Base-by-base conservation (phyloP, 441 rosid genomes). In the Aquilaria agallochum region DNA sequence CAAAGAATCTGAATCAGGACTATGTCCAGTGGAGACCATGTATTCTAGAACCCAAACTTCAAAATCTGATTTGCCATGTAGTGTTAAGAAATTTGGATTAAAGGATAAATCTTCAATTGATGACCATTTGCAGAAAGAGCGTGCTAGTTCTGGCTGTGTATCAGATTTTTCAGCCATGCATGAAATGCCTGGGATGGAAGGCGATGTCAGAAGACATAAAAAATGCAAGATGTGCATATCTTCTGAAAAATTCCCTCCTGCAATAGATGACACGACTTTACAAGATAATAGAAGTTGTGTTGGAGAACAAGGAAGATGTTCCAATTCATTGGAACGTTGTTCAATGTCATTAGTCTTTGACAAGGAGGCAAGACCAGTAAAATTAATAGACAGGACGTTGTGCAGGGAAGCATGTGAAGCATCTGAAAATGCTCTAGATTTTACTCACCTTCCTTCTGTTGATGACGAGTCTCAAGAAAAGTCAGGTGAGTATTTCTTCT, bases 321-420 rank as follows among this genome's bases (percentile, higher is more conserved):
- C 62, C 60, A 66, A 44, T 62, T 56, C 69, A 50, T 56, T 57
- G 45, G 9, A 40, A 40, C 9, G 45, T 53, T 31, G 50, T 57
- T 60, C 66, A 34, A 44, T 7, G 31, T 67, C 74, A 42, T 5
- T 53, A 59, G 53, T 55, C 62, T 59, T 66, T 56, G 72, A 62
- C 50, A 64, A 58, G 60, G 61, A 67, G 62, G 74, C 57, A 60
- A 82, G 67, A 58, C 59, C 76, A 9, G 61, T 52, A 58, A 64
- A 59, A 58, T 59, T 83, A 60, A 61, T 76, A 71, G 78, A 75
- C 77, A 59, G 80, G 78, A 79, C 87, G 55, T 69, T 84, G 63
- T 64, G 68, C 66, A 84, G 75, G 78, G 84, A 84, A 72, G 83
- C 82, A 10, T 88, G 86, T 72, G 75, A 62, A 71, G 61, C 73